These are phyloP conservation scores for Dipteronia dyeriana DNA, from an alignment of 345 rosid species.

Conservation along the genomic window DNA sequence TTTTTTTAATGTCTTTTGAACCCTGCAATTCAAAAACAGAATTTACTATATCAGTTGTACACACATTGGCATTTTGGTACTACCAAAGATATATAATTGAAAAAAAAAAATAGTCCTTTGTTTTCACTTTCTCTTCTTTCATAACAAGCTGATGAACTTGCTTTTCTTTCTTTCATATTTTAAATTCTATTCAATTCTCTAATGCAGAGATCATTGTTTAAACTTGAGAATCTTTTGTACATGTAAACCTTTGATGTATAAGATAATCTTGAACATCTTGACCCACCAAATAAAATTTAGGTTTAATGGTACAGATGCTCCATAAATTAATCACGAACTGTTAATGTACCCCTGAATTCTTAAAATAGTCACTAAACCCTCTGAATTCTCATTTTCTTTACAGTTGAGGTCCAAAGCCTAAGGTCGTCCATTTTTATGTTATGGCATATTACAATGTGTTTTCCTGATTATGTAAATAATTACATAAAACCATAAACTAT, in stretches of 20 bases:
- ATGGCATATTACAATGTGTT: no score
- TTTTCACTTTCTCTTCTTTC: conserved; percentile 21
- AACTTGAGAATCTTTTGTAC: neutral
- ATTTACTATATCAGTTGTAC: neutral
- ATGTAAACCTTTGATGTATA: neutral
- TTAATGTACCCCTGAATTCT: no score
- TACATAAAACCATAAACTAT: no score
- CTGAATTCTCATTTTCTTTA: no score
- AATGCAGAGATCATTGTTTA: neutral
- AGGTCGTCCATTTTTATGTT: no score
- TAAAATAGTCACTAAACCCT: no score
- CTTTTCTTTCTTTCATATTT: neutral
- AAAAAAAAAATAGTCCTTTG: neutral
- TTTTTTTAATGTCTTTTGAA: conserved; percentile 7
- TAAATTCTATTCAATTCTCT: neutral
- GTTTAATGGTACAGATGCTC: no score
- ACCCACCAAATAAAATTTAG: neutral
- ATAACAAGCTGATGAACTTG: neutral
- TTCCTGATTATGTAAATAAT: no score
- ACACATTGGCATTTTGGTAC: neutral
- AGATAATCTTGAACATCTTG: conserved; percentile 6
- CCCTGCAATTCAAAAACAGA: conserved; percentile 34
- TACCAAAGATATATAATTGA: neutral
- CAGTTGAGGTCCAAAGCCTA: no score
- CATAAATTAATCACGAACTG: no score